Percentiles rank a stretch among this genome's conserved stretches.
These are phyloP conservation scores for Torrubiella hemipterigena DNA, from an alignment of 2,329 filamentous ascomycete species.

Conservation along the genomic window DNA sequence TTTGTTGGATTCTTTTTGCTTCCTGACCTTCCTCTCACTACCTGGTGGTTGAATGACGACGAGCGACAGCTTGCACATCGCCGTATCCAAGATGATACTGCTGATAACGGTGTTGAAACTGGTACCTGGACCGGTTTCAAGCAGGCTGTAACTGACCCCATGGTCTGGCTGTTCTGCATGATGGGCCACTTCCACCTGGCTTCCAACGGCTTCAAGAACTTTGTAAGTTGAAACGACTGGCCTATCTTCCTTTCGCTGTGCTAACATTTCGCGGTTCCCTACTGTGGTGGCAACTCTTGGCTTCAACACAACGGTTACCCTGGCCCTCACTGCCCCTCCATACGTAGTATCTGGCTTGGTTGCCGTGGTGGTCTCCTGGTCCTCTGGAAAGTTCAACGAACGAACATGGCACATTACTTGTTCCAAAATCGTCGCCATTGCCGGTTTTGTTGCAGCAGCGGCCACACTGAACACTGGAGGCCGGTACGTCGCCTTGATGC, in stretches of 20 bases:
- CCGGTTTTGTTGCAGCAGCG: constrained; percentile 22
- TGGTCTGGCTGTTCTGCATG: constrained; percentile 32
- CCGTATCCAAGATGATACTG: constrained; percentile 17
- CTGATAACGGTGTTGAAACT: constrained; percentile 12
- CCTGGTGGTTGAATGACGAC: constrained; percentile 27
- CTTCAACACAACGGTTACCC: constrained; percentile 31
- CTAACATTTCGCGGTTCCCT: constrained; percentile 14
- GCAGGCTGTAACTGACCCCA: constrained; percentile 25
- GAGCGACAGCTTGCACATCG: constrained; percentile 25
- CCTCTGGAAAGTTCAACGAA: constrained; percentile 28
- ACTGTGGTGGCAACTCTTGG: constrained; percentile 33
- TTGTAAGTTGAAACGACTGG: constrained; percentile 11
- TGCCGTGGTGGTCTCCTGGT: constrained; percentile 12
- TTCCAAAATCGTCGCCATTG: constrained; percentile 23
- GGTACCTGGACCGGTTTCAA: constrained; percentile 14
- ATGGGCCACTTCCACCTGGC: constrained; percentile 39
- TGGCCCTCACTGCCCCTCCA: constrained; percentile 30
- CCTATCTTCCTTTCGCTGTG: neutral
- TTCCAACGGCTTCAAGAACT: constrained; percentile 31
- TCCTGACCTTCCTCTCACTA: constrained; percentile 24
- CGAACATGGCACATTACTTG: constrained; percentile 30
- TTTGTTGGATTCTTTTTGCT: constrained; percentile 10
- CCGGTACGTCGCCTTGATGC: constrained; percentile 18
- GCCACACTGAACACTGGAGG: constrained; percentile 13
- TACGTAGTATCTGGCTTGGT: constrained; percentile 18